Conservation (phyloP, 352 stramenopile genomes). For the Globisporangium alternatum region DNA sequence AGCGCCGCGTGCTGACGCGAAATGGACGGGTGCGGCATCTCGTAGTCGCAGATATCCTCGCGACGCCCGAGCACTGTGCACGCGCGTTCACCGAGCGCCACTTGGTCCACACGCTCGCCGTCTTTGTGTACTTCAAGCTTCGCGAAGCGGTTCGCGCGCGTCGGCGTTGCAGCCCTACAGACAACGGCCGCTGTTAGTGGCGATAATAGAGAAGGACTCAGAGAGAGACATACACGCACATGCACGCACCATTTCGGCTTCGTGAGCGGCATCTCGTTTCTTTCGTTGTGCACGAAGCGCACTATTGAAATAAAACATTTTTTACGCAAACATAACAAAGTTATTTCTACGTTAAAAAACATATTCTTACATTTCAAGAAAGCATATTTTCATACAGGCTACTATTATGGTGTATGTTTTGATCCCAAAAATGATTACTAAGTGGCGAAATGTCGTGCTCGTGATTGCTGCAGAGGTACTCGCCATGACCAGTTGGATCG, state of each 20-base stretch:
- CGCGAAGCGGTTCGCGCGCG: constrained; percentile 38
- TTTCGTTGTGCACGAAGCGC: too few relatives aligned
- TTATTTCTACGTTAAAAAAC: too few relatives aligned
- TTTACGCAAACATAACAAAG: too few relatives aligned
- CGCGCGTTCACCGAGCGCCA: constrained; percentile 45
- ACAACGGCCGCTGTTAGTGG: neutral
- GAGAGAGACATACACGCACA: neutral
- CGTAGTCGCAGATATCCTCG: constrained; percentile 67
- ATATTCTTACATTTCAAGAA: too few relatives aligned
- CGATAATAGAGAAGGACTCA: too few relatives aligned
- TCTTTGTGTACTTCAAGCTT: constrained; percentile 55
- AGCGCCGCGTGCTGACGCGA: constrained; percentile 79
- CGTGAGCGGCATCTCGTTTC: constrained; percentile 3
- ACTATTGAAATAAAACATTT: too few relatives aligned
- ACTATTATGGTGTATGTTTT: too few relatives aligned
- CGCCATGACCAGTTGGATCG: neutral
- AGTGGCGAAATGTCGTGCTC: too few relatives aligned
- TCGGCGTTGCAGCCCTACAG: constrained; percentile 48
- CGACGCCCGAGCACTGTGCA: constrained; percentile 79
- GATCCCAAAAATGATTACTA: too few relatives aligned
- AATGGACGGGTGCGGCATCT: constrained; percentile 76
- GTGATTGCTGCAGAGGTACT: neutral
- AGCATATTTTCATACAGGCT: too few relatives aligned
- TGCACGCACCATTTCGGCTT: constrained; percentile 5
- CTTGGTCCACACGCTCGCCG: constrained; percentile 36